phyloP scores from a whole-genome alignment of 768 basidiomycete genomes.

The Harrya chromipes region DNA sequence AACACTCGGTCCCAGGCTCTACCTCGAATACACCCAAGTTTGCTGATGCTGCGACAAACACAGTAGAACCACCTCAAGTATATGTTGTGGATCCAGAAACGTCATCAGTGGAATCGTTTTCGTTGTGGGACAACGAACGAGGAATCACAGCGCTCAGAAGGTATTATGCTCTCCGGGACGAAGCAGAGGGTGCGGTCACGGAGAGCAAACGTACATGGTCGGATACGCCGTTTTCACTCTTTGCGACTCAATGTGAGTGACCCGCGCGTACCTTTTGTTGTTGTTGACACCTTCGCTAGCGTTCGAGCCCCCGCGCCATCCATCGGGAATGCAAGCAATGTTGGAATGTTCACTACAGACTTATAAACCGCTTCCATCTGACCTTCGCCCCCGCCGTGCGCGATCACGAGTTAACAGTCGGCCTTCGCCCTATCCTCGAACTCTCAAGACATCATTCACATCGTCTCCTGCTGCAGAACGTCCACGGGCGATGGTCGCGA shows the following conservation, averaged over 20 bases:
- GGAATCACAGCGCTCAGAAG: slow-evolving; percentile 61
- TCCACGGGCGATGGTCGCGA: slow-evolving; percentile 23
- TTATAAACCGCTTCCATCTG: slow-evolving; percentile 71
- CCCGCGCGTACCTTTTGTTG: background rate
- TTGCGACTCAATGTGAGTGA: slow-evolving; percentile 65
- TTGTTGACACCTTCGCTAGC: slow-evolving; percentile 38
- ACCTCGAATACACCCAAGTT: slow-evolving; percentile 31
- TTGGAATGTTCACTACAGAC: slow-evolving; percentile 69
- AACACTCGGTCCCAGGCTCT: slow-evolving; percentile 9
- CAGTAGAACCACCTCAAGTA: slow-evolving; percentile 39
- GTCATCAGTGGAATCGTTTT: slow-evolving; percentile 42
- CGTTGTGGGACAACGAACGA: slow-evolving; percentile 65
- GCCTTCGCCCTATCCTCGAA: slow-evolving; percentile 69
- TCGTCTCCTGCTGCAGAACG: slow-evolving; percentile 35
- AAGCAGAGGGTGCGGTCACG: slow-evolving; percentile 60
- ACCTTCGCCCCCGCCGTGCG: slow-evolving; percentile 57
- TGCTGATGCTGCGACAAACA: slow-evolving; percentile 10
- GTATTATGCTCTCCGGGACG: slow-evolving; percentile 67
- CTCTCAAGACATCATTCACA: slow-evolving; percentile 44
- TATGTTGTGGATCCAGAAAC: slow-evolving; percentile 58
- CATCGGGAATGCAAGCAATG: slow-evolving; percentile 66
- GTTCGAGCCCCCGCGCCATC: slow-evolving; percentile 66
- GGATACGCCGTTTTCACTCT: slow-evolving; percentile 74
- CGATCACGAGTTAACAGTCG: slow-evolving; percentile 70
- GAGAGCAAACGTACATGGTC: slow-evolving; percentile 65